Evolutionary conservation across 345 rosid genomes (phyloP).

Genomic region (Laguncularia racemosa): DNA sequence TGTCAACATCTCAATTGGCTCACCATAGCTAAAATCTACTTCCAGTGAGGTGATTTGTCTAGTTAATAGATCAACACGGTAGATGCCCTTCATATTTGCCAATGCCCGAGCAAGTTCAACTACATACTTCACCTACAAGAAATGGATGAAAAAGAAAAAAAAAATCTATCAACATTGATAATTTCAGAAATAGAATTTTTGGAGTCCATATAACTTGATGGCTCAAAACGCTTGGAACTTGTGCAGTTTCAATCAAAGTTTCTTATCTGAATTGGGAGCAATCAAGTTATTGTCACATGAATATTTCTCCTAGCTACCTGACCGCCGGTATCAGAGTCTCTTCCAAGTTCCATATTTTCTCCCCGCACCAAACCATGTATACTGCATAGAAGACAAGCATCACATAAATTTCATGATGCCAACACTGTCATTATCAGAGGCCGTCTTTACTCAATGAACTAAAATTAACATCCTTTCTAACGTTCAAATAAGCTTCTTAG

Average conservation of each 20-base stretch:
- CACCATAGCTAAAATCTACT: slow-evolving; percentile 61
- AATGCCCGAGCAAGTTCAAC: slow-evolving; percentile 68
- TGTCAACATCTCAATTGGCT: slow-evolving; percentile 76
- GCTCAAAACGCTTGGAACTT: not conserved
- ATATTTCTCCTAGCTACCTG: slow-evolving; percentile 28
- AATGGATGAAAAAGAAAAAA: not conserved
- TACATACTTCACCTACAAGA: slow-evolving; percentile 55
- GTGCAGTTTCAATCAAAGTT: not conserved
- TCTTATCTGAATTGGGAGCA: not conserved
- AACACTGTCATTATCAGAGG: no score
- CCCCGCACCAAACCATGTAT: slow-evolving; percentile 67
- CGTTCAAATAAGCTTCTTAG: no score
- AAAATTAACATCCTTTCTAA: no score
- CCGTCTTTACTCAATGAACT: no score
- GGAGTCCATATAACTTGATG: not conserved
- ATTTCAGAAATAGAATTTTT: not conserved
- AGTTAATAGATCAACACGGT: slow-evolving; percentile 59
- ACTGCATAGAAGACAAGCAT: slow-evolving; percentile 25
- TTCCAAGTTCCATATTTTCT: slow-evolving; percentile 77
- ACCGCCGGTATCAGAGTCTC: slow-evolving; percentile 79
- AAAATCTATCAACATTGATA: not conserved
- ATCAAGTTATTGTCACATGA: not conserved
- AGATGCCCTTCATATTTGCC: slow-evolving; percentile 45
- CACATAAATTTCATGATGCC: not conserved
- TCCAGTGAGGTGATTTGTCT: slow-evolving; percentile 61